Percentiles rank a stretch among this genome's conserved stretches.
Conservation (phyloP, 305 asterid species). For the Rubia balearica region DNA sequence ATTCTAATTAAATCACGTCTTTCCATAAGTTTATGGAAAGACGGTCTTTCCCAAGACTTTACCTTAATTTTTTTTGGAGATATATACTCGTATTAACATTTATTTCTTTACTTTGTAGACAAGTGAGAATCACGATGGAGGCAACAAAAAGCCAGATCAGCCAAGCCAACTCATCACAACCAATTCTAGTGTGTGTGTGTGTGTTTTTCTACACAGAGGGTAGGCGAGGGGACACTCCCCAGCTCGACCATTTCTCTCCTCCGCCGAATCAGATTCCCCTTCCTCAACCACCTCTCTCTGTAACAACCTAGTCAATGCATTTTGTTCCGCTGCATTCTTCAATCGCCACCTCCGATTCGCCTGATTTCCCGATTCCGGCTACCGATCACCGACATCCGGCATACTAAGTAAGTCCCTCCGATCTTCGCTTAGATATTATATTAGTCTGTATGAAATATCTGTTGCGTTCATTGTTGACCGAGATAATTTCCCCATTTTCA, state of each 20-base stretch:
- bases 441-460: neutral
- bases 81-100: too few relatives aligned
- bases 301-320: too few relatives aligned
- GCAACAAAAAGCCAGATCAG: slow-evolving; percentile 7
- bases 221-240: slow-evolving; percentile 1
- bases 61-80: too few relatives aligned
- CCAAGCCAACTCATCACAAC: neutral
- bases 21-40: too few relatives aligned
- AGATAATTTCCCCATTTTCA: neutral
- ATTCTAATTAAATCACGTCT: too few relatives aligned
- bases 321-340: slow-evolving; percentile 1
- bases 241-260: slow-evolving; percentile 30
- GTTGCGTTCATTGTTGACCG: neutral
- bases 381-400: slow-evolving; percentile 15
- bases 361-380: slow-evolving; percentile 8
- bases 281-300: slow-evolving; percentile 1
- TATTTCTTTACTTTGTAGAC: neutral
- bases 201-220: slow-evolving; percentile 9
- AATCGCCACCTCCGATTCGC: slow-evolving; percentile 3
- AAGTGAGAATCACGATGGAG: slow-evolving; percentile 17
- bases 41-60: too few relatives aligned
- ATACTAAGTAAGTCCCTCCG: slow-evolving; percentile 20
- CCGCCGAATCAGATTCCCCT: slow-evolving; percentile 35
- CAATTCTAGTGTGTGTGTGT: slow-evolving; percentile 9
- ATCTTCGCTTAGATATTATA: neutral